Percentiles rank a stretch among this genome's conserved stretches.
Conservation (phyloP, 345 rosid species). For the Reutealis trisperma region DNA sequence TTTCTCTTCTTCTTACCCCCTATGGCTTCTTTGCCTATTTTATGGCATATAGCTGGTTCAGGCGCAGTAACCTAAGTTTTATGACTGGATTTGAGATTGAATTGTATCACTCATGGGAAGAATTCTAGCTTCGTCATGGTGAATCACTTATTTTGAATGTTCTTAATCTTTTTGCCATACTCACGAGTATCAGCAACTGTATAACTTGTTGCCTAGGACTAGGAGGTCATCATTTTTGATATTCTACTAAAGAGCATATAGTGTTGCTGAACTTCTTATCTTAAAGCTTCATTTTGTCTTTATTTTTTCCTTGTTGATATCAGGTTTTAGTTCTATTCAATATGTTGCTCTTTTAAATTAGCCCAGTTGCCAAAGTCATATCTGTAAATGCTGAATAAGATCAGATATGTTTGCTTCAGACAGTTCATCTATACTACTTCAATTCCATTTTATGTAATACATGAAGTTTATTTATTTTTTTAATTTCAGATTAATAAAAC, state of each 20-base stretch:
- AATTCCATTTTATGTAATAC: background rate
- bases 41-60: background rate
- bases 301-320: background rate
- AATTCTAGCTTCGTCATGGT: background rate
- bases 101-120: constrained; percentile 2
- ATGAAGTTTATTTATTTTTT: background rate
- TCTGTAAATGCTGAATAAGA: background rate
- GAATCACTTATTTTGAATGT: constrained; percentile 3
- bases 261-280: background rate
- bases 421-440: background rate
- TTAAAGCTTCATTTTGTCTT: background rate
- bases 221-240: background rate
- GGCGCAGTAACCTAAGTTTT: background rate
- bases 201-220: background rate
- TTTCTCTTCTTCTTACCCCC: background rate
- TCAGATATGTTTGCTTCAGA: background rate
- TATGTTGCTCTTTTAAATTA: background rate
- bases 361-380: background rate
- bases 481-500: background rate
- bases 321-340: background rate
- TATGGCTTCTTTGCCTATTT: background rate
- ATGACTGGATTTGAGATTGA: constrained; percentile 2
- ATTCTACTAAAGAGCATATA: background rate
- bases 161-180: background rate
- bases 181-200: background rate